phyloP scores from a whole-genome alignment of 2,329 filamentous ascomycete genomes.

The Fusarium burgessii region DNA sequence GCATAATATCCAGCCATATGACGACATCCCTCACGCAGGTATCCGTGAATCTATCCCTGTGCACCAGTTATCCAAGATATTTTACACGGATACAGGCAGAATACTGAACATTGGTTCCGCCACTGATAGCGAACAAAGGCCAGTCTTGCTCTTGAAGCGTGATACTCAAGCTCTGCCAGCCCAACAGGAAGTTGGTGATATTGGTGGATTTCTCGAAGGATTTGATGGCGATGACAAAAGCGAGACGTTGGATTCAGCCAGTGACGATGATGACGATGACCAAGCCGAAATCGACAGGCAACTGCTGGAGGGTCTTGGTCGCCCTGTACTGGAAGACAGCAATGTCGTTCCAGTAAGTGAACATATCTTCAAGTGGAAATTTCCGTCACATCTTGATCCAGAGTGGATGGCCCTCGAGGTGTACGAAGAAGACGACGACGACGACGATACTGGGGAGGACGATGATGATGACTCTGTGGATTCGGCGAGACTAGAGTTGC shows the following conservation, averaged over 20 bases:
- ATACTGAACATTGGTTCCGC: slow-evolving; percentile 80
- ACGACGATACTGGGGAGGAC: slow-evolving; percentile 43
- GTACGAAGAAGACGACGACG: slow-evolving; percentile 69
- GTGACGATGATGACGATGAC: slow-evolving; percentile 43
- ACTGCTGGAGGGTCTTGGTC: slow-evolving; percentile 47
- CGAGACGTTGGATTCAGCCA: slow-evolving; percentile 27
- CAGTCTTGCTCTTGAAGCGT: slow-evolving; percentile 52
- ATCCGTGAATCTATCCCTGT: slow-evolving; percentile 67
- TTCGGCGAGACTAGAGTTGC: slow-evolving; percentile 49
- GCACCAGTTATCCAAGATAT: slow-evolving; percentile 82
- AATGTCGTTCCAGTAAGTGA: slow-evolving; percentile 4
- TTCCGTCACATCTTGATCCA: slow-evolving; percentile 82
- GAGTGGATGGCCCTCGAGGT: slow-evolving; percentile 95
- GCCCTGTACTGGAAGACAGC: not conserved
- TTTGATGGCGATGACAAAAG: slow-evolving; percentile 36
- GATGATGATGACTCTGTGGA: slow-evolving; percentile 64
- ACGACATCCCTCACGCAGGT: slow-evolving; percentile 58
- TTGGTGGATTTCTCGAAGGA: slow-evolving; percentile 58
- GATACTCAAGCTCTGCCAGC: slow-evolving; percentile 36
- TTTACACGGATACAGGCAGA: slow-evolving; percentile 91
- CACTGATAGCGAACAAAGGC: slow-evolving; percentile 60
- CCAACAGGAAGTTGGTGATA: not conserved
- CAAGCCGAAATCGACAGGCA: slow-evolving; percentile 63
- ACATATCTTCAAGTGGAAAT: slow-evolving; percentile 31
- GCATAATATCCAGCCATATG: slow-evolving; percentile 51